These are phyloP conservation scores for Setaria viridis DNA, from an alignment of 202 grass and related monocot species.

Conservation along the genomic window DNA sequence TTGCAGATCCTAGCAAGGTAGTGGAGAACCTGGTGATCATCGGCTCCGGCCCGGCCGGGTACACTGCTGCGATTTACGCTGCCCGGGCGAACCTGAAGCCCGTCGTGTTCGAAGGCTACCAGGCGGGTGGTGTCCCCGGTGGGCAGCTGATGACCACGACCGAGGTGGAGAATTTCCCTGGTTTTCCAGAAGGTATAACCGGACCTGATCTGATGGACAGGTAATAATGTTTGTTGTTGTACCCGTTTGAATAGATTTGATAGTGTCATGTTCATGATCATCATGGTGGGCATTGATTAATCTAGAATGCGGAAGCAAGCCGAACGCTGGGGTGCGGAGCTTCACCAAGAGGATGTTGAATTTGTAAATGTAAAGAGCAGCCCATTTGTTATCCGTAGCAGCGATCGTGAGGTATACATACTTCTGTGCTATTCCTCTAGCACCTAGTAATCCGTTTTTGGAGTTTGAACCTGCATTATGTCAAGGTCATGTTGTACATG, in stretches of 20 bases:
- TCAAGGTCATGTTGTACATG: background rate
- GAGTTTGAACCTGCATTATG: background rate
- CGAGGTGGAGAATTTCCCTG: conserved; percentile 97
- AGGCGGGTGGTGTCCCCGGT: conserved; percentile 89
- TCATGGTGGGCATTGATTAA: background rate
- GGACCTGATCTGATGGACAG: conserved; percentile 99
- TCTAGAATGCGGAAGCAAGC: conserved; percentile 90
- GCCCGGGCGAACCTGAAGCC: conserved; percentile 96
- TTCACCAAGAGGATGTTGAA: conserved; percentile 96
- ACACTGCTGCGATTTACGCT: conserved; percentile 90
- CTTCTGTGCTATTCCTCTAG: background rate
- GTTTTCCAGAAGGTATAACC: conserved; percentile 90
- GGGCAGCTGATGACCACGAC: conserved; percentile 99
- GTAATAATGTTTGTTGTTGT: conserved; percentile 21
- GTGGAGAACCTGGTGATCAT: conserved; percentile 98
- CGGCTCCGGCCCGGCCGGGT: conserved; percentile 92
- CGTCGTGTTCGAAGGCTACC: conserved; percentile 92
- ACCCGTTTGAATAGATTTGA: background rate
- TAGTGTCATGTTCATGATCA: background rate
- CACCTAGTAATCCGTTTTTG: background rate
- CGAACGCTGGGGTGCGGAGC: conserved; percentile 90
- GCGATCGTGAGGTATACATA: conserved; percentile 73
- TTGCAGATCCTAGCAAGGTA: conserved; percentile 57
- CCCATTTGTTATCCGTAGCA: conserved; percentile 78
- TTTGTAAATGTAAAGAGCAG: conserved; percentile 81